A percentile compares a stretch with the other conserved stretches of the same genome.
These are phyloP conservation scores for Colletotrichum musae DNA, from an alignment of 2,329 filamentous ascomycete genomes.

Conservation along the genomic window DNA sequence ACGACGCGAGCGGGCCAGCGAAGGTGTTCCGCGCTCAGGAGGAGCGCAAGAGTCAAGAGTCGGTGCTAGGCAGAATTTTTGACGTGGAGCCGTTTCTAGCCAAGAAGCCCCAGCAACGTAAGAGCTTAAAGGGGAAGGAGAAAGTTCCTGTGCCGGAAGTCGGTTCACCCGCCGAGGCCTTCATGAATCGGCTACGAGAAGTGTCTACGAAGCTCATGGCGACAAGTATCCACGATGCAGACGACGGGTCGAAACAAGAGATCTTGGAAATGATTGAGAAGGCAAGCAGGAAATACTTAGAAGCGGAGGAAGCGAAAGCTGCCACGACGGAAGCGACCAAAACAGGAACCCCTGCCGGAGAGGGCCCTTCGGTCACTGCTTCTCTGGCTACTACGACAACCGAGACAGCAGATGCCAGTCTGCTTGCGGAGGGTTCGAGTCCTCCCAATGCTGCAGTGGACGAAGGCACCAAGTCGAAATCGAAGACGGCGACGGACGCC, in stretches of 20 bases:
- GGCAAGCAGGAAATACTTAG: conserved; percentile 67
- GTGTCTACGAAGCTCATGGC: conserved; percentile 61
- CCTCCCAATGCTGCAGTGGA: conserved; percentile 8
- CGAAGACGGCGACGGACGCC: conserved; percentile 13
- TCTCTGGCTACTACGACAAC: not conserved
- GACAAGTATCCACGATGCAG: conserved; percentile 49
- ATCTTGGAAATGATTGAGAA: conserved; percentile 65
- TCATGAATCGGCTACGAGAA: conserved; percentile 56
- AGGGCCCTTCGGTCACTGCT: conserved; percentile 4
- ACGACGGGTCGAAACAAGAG: conserved; percentile 58
- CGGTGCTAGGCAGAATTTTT: conserved; percentile 66
- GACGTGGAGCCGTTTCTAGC: conserved; percentile 60
- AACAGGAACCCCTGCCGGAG: conserved; percentile 1
- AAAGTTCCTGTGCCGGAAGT: conserved; percentile 15
- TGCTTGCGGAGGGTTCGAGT: not conserved
- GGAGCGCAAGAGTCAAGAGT: conserved; percentile 69
- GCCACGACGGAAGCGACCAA: conserved; percentile 15
- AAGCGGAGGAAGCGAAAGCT: conserved; percentile 51
- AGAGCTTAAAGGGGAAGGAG: conserved; percentile 40
- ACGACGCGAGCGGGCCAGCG: conserved; percentile 54
- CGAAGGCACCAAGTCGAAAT: conserved; percentile 1
- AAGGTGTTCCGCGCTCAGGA: conserved; percentile 65
- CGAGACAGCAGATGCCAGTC: not conserved
- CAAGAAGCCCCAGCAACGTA: conserved; percentile 51
- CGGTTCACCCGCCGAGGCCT: conserved; percentile 46